Base-by-base conservation (phyloP, 2,329 filamentous ascomycete genomes). In the Ceratocystis alfenasii region DNA sequence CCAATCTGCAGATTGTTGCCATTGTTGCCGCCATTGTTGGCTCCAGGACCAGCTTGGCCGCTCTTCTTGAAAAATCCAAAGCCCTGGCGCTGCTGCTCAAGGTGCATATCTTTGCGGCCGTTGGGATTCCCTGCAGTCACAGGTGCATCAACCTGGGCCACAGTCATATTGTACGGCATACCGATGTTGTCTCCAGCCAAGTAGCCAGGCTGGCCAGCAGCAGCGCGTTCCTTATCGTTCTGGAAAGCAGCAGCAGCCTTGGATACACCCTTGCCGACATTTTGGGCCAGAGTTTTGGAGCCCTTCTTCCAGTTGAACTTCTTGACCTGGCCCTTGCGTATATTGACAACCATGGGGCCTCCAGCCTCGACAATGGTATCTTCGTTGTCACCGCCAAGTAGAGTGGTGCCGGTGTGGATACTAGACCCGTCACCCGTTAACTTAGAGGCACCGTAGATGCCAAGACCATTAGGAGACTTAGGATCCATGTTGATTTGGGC, bases 291-390 rank as follows among this genome's bases (percentile, higher is more conserved):
- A 66, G 89, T 92, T 76, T 95, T 93, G 48, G 90, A 90, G 48
- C 91, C 91, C 79, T 95, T 96, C 81, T 96, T 96, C 92, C 94
- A 97, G 77, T 96, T 96, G 77, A 96, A 96, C 75, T 96, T 97
- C 78, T 91, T 95, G 65, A 88, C 86, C 73, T 96, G 91, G 36
- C 89, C 91, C 77, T 96, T 97, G 71, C 91, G 86, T 69, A 97
- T 95, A 71, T 94, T 95, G 68, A 97, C 89, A 44, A 97, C 89
- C 68, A 95, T 94, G n/a, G 94, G 92, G 1, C 90, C 88, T 1
- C 90, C 88, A 33, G 85, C 80, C 69, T 85, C 82, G n/a, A 85
- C 75, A 66, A 84, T 80, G 0, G 80, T 80, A 50, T 94, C 90
- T 59, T 89, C 87, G 20, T 83, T 81, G 69, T 86, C 83, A 8